Conservation (phyloP, 2,329 filamentous ascomycete genomes). For the Hymenotorrendiella dingleyae region DNA sequence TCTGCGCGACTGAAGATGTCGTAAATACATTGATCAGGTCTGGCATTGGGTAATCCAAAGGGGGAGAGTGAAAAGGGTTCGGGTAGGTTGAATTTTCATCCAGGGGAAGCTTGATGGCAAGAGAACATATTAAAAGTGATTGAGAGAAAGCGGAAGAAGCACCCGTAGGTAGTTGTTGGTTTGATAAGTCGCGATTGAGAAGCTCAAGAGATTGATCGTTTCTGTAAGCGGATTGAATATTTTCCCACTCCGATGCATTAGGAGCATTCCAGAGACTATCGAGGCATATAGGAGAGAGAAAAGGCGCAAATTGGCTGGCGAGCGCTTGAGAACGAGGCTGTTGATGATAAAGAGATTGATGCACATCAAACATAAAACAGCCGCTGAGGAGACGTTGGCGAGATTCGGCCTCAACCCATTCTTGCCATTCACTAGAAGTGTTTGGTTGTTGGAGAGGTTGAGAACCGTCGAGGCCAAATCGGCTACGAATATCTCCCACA, state of each 20-base stretch:
- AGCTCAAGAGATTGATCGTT: slow-evolving; percentile 10
- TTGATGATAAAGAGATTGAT: slow-evolving; percentile 48
- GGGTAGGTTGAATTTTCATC: slow-evolving; percentile 28
- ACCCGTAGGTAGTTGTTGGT: slow-evolving; percentile 7
- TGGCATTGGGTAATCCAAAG: slow-evolving; percentile 9
- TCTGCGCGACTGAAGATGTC: slow-evolving; percentile 40
- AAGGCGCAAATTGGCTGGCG: slow-evolving; percentile 8
- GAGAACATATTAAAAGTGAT: slow-evolving; percentile 22
- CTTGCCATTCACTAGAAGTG: slow-evolving; percentile 35
- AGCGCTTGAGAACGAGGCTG: slow-evolving; percentile 31
- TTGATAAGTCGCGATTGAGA: slow-evolving; percentile 10
- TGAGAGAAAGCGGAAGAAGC: slow-evolving; percentile 21
- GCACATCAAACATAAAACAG: slow-evolving; percentile 52
- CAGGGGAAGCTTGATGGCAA: slow-evolving; percentile 23
- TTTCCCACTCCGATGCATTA: slow-evolving; percentile 41
- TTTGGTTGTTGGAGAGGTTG: slow-evolving; percentile 9
- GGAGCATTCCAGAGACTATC: slow-evolving; percentile 44
- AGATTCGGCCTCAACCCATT: slow-evolving; percentile 48
- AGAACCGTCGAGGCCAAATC: slow-evolving; percentile 12
- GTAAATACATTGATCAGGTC: slow-evolving; percentile 36
- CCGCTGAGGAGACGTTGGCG: slow-evolving; percentile 48
- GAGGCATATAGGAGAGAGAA: slow-evolving; percentile 28
- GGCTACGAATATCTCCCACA: slow-evolving; percentile 15
- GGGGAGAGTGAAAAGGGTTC: slow-evolving; percentile 14
- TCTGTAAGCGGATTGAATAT: slow-evolving; percentile 9